Percentiles rank a stretch among this genome's conserved stretches.
These are phyloP conservation scores for Oryza glumipatula DNA, from an alignment of 176 grass and related monocot genomes.

Conservation along the genomic window DNA sequence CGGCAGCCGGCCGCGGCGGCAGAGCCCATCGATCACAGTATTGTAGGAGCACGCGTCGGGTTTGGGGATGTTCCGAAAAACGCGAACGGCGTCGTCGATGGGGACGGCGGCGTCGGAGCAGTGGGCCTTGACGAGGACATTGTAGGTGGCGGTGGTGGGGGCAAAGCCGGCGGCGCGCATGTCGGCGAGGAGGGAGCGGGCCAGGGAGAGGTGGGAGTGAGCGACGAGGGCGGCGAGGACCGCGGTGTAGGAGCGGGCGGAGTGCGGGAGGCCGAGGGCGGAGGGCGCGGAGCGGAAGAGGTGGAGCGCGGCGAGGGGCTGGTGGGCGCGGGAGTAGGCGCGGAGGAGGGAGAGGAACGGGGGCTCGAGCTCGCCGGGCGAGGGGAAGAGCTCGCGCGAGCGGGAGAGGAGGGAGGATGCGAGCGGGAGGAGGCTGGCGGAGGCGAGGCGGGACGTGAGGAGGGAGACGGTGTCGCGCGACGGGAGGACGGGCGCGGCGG, in stretches of 20 bases:
- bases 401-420: constrained; percentile 62
- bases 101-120: constrained; percentile 50
- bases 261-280: constrained; percentile 58
- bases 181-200: constrained; percentile 60
- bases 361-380: constrained; percentile 44
- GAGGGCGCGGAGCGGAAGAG: constrained; percentile 69
- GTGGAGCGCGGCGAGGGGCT: constrained; percentile 71
- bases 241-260: constrained; percentile 72
- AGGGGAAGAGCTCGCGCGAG: constrained; percentile 49
- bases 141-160: constrained; percentile 71
- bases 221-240: constrained; percentile 66
- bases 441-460: constrained; percentile 74
- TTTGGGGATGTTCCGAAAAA: constrained; percentile 56
- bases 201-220: constrained; percentile 61
- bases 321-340: constrained; percentile 60
- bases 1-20: constrained; percentile 49
- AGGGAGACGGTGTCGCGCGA: constrained; percentile 55
- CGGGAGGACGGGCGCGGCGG: constrained; percentile 25
- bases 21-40: constrained; percentile 77
- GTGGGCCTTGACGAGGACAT: constrained; percentile 83
- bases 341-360: constrained; percentile 75
- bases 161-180: constrained; percentile 71
- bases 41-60: constrained; percentile 84
- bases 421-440: constrained; percentile 67
- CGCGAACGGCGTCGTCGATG: constrained; percentile 46